These are phyloP conservation scores for Solanum gracilifrons DNA, from an alignment of 257 asterid genomes.

Conservation along the genomic window DNA sequence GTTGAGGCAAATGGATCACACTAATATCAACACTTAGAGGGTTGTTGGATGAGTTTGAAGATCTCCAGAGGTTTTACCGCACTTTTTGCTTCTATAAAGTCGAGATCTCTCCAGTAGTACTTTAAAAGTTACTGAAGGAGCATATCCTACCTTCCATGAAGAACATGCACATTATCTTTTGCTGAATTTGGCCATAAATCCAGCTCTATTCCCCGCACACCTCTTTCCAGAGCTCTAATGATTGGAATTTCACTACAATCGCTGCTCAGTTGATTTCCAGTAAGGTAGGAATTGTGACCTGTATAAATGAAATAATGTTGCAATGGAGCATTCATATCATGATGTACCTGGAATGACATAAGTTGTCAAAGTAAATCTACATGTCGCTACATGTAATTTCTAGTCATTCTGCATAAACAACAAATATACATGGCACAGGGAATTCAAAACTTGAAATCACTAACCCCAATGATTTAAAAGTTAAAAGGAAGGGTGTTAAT, in stretches of 20 bases:
- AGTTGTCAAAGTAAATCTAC: constrained; percentile 17
- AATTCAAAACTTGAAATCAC: not conserved
- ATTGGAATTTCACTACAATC: constrained; percentile 87
- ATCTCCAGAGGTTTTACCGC: not conserved
- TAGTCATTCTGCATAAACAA: not conserved
- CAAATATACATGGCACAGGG: not conserved
- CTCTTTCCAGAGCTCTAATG: constrained; percentile 63
- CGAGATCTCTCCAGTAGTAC: not conserved
- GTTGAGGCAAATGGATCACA: not conserved
- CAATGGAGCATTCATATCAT: constrained; percentile 97
- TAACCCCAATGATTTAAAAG: not conserved
- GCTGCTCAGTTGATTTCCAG: constrained; percentile 89
- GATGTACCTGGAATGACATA: constrained; percentile 69
- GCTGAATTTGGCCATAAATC: constrained; percentile 90
- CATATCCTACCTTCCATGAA: constrained; percentile 87
- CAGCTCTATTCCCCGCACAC: constrained; percentile 92
- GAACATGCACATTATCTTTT: constrained; percentile 68
- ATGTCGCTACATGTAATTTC: not conserved
- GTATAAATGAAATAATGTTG: constrained; percentile 90
- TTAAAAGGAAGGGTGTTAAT: not conserved
- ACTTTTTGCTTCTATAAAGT: not conserved
- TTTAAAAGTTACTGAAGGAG: not conserved
- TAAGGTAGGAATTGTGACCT: constrained; percentile 93
- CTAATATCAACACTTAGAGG: not conserved
- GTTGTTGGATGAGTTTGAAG: not conserved